Percentiles rank a stretch among this genome's conserved stretches.
Evolutionary conservation across 2,329 filamentous ascomycete genomes (phyloP).

Genomic region (Fusarium mexicanum): DNA sequence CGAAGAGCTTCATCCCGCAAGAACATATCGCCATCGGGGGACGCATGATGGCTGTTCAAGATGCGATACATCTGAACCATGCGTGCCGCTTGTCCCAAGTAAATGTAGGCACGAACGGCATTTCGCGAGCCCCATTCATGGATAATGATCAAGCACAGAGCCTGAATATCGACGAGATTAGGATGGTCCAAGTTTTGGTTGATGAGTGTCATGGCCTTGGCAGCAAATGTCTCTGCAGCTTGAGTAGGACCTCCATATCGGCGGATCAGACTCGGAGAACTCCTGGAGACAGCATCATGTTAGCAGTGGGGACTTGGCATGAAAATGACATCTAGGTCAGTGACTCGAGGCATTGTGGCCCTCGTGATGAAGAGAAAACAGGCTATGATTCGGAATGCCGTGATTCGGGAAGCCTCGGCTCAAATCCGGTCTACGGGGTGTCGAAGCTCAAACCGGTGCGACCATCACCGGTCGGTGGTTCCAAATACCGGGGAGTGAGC

Average conservation of each 20-base stretch:
- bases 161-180: constrained; percentile 68
- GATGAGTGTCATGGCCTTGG: constrained; percentile 66
- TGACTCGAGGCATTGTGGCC: not conserved
- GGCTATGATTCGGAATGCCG: constrained; percentile 4
- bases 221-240: constrained; percentile 68
- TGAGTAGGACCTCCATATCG: constrained; percentile 66
- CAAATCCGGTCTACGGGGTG: constrained; percentile 30
- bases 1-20: constrained; percentile 70
- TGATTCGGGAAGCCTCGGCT: constrained; percentile 36
- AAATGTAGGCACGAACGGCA: constrained; percentile 70
- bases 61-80: constrained; percentile 73
- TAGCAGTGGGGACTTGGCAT: constrained; percentile 9
- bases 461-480: constrained; percentile 40
- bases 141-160: constrained; percentile 68
- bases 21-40: constrained; percentile 65
- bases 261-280: constrained; percentile 65
- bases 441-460: constrained; percentile 27
- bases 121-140: constrained; percentile 71
- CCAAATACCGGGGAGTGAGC: constrained; percentile 38
- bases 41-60: constrained; percentile 63
- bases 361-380: not conserved
- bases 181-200: constrained; percentile 69
- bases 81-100: constrained; percentile 69
- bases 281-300: constrained; percentile 50
- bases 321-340: not conserved